phyloP scores from a whole-genome alignment of 192 early-diverging fungal species.

The Coemansia sp. region DNA sequence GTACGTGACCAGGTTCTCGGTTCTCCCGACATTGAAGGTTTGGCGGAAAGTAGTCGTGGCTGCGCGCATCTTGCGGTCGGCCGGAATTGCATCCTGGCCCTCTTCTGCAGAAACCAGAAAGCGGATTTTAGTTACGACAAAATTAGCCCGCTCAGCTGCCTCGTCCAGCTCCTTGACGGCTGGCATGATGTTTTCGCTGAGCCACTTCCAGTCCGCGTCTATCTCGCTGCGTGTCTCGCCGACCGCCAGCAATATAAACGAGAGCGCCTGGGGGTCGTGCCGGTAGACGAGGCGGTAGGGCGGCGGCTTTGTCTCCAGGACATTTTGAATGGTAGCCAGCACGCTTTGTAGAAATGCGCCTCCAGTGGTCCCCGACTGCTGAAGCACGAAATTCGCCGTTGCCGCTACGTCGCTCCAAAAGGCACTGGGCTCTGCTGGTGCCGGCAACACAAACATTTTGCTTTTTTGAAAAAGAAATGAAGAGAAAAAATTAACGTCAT shows the following conservation, averaged over 20 bases:
- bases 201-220: constrained; percentile 90
- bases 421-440: constrained; percentile 54
- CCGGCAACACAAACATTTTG: constrained; percentile 53
- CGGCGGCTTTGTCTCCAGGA: constrained; percentile 91
- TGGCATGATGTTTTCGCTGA: constrained; percentile 72
- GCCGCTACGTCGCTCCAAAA: constrained; percentile 68
- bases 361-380: constrained; percentile 63
- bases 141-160: constrained; percentile 75
- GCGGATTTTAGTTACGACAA: constrained; percentile 86
- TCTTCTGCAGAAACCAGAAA: constrained; percentile 77
- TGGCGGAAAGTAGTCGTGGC: constrained; percentile 87
- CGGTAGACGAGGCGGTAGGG: constrained; percentile 85
- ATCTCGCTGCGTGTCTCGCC: constrained; percentile 78
- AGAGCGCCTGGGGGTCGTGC: constrained; percentile 54
- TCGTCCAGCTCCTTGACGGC: constrained; percentile 74
- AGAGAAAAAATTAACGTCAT: constrained; percentile 1
- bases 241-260: constrained; percentile 78
- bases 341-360: constrained; percentile 64
- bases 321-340: constrained; percentile 90
- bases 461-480: constrained; percentile 2
- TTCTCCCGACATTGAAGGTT: constrained; percentile 74
- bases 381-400: constrained; percentile 66
- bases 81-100: constrained; percentile 62
- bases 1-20: constrained; percentile 89
- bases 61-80: constrained; percentile 82